These are phyloP conservation scores for Kregervanrija delftensis DNA, from an alignment of 805 yeast species.

Conservation along the genomic window DNA sequence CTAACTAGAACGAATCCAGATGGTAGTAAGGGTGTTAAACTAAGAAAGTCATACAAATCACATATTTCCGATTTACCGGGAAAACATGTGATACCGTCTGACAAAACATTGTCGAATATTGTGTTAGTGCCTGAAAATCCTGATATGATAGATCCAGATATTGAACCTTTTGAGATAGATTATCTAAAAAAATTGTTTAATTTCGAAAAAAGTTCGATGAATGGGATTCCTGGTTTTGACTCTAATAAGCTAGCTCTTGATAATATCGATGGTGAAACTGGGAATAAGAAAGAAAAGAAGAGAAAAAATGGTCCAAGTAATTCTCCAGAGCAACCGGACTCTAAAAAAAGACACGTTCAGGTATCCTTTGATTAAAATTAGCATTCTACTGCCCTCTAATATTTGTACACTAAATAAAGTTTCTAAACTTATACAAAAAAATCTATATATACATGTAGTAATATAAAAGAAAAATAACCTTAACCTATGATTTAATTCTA, in stretches of 20 bases:
- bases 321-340: conserved; percentile 17
- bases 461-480: too few species aligned
- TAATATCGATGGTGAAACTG: conserved; percentile 24
- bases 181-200: conserved; percentile 42
- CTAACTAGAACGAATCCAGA: conserved; percentile 84
- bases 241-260: conserved; percentile 58
- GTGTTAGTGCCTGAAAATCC: conserved; percentile 34
- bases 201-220: conserved; percentile 58
- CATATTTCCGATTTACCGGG: conserved; percentile 86
- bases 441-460: neutral
- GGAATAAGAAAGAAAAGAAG: conserved; percentile 21
- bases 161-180: conserved; percentile 44
- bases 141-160: conserved; percentile 29
- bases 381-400: neutral
- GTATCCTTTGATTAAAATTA: conserved; percentile 21
- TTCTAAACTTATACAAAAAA: neutral
- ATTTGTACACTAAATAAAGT: neutral
- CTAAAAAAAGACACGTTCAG: conserved; percentile 28
- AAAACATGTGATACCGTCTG: conserved; percentile 58
- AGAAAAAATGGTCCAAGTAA: conserved; percentile 17
- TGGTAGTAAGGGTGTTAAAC: conserved; percentile 86
- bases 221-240: conserved; percentile 76
- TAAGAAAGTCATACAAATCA: conserved; percentile 90
- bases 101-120: conserved; percentile 31
- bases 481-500: neutral